Conservation (phyloP, 495 filamentous ascomycete species). For the Penicillium robsamsonii region DNA sequence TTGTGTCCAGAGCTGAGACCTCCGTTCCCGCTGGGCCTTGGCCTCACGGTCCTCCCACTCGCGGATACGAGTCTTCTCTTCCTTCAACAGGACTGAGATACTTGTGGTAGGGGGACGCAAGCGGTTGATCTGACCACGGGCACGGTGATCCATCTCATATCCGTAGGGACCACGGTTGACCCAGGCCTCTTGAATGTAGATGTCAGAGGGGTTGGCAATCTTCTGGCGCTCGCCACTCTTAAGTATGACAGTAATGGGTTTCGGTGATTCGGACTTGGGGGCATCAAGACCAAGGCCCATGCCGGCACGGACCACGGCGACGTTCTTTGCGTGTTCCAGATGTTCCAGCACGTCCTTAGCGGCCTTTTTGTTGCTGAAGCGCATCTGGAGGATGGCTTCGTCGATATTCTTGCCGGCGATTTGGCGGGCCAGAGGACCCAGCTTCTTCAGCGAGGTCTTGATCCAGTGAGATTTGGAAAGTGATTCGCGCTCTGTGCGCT, state of each 20-base stretch:
- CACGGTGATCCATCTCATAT: conserved; percentile 57
- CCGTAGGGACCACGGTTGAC: conserved; percentile 71
- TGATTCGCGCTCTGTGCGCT: conserved; percentile 70
- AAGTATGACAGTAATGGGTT: conserved; percentile 39
- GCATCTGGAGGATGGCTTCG: conserved; percentile 93
- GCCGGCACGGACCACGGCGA: conserved; percentile 70
- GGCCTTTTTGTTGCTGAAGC: conserved; percentile 89
- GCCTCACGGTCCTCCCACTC: conserved; percentile 72
- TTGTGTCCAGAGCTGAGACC: conserved; percentile 76
- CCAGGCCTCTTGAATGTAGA: conserved; percentile 92
- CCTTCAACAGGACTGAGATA: conserved; percentile 83
- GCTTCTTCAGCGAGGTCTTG: conserved; percentile 85
- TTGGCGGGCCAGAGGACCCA: conserved; percentile 77
- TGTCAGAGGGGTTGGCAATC: conserved; percentile 64
- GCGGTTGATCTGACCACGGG: conserved; percentile 61
- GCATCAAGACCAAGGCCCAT: conserved; percentile 74
- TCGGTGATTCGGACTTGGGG: conserved; percentile 29
- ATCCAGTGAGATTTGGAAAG: conserved; percentile 62
- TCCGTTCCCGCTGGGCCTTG: conserved; percentile 64
- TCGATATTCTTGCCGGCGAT: conserved; percentile 88
- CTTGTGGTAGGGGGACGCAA: conserved; percentile 67
- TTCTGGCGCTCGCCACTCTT: conserved; percentile 51
- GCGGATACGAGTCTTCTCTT: conserved; percentile 83
- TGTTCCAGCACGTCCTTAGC: conserved; percentile 75
- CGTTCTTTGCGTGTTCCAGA: conserved; percentile 71